Evolutionary conservation across 768 basidiomycete species (phyloP), one percentile per base, ranked within the genome.

Genomic region (Boletellus ananas): DNA sequence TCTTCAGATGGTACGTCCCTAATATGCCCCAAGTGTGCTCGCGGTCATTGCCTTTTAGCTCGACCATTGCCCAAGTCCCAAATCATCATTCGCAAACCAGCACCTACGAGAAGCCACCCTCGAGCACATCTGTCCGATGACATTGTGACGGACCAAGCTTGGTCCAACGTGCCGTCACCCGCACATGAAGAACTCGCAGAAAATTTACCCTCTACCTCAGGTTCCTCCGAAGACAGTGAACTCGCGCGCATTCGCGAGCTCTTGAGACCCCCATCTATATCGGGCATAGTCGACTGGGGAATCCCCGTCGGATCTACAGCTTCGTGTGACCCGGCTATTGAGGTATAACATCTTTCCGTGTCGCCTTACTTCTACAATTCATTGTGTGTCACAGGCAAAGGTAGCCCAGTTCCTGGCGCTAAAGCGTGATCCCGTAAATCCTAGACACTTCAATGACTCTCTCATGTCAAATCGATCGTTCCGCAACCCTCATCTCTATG

Each of bases 401-500:
- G 78, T 96, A 20, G 71, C 78, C 0, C 83, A 87, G 45, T 98
- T 96, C 59, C 79, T 85, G 49, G 61, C 75, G 1, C 76, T 97
- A 41, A 91, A 93, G 65, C 69, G 73, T 25, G 78, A 84, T 59
- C 63, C 79, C 10, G 52, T 54, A 2, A 78, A 79, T 58, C 86
- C 88, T 1, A 84, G 85, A 58, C 94, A 96, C 67, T 97, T 96
- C 73, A 99, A 98, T 66, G 93, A 96, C 67, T 90, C 90, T 2
- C 79, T 99, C 36, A 91, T 97, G 84, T 81, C 85, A 8, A 91
- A 89, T 57, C 85, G 91, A 38, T 85, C 92, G 4, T 99, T 98
- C 70, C 84, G 93, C 23, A 99, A 99, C 62, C 95, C 95, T 0
- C 91, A 96, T 62, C 80, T 98, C n/a, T 96, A 95, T 68, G 76